These are phyloP conservation scores for Candida pseudoglaebosa DNA, from an alignment of 805 yeast species.

Conservation along the genomic window DNA sequence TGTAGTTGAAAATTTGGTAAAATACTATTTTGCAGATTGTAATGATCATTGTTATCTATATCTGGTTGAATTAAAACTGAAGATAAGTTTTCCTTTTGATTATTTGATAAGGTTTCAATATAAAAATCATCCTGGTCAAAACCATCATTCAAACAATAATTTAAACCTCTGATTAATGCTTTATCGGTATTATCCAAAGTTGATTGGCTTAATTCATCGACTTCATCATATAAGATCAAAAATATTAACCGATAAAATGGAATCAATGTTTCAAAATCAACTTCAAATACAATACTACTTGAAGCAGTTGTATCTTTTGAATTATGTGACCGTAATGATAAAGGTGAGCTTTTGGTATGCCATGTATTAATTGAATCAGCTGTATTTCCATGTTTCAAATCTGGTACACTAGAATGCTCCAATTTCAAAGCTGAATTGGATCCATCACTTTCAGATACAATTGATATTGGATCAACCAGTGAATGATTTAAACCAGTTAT, in stretches of 20 bases:
- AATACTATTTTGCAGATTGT: slow-evolving; percentile 1
- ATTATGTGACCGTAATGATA: background rate
- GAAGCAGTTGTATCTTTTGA: background rate
- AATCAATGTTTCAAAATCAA: slow-evolving; percentile 13
- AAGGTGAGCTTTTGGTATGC: background rate
- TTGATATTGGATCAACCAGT: background rate
- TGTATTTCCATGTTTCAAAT: background rate
- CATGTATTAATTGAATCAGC: background rate
- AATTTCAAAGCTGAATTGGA: background rate
- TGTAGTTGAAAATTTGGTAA: slow-evolving; percentile 2
- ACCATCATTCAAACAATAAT: slow-evolving; percentile 8
- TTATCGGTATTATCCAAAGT: slow-evolving; percentile 10
- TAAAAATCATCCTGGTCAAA: background rate
- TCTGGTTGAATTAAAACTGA: slow-evolving; percentile 1
- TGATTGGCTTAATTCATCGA: slow-evolving; percentile 8
- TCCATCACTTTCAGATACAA: background rate
- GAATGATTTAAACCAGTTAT: background rate
- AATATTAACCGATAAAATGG: slow-evolving; percentile 22
- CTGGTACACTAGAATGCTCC: background rate
- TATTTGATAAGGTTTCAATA: background rate
- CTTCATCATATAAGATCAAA: slow-evolving; percentile 21
- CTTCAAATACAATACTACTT: background rate
- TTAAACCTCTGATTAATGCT: slow-evolving; percentile 14
- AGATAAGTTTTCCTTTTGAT: background rate
- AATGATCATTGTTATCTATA: slow-evolving; percentile 2